Conservation (phyloP, 768 basidiomycete genomes). For the Tulasnella sp. region DNA sequence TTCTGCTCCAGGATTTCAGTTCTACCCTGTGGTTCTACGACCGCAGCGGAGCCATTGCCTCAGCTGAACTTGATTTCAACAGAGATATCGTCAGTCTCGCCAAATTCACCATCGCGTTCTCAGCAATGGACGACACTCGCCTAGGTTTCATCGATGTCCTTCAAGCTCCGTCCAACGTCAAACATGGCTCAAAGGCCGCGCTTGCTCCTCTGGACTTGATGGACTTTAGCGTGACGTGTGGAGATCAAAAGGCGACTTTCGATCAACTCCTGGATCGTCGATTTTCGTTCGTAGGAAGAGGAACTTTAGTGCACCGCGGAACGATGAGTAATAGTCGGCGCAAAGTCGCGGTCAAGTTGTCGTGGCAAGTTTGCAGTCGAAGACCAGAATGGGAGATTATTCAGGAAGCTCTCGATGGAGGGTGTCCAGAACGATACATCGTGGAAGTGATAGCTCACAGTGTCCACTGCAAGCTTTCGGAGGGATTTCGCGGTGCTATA, state of each 20-base stretch:
- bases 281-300: not conserved
- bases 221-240: not conserved
- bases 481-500: not conserved
- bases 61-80: not conserved
- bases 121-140: not conserved
- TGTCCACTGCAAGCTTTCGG: not conserved
- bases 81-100: not conserved
- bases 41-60: not conserved
- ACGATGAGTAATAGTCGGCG: not conserved
- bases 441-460: not conserved
- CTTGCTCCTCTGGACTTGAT: not conserved
- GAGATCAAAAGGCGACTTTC: not conserved
- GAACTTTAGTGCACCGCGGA: not conserved
- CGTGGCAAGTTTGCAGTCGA: not conserved
- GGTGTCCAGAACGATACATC: not conserved
- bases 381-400: not conserved
- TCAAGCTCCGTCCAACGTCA: not conserved
- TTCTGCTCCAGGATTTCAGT: not conserved
- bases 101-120: not conserved
- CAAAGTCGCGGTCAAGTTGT: constrained; percentile 1
- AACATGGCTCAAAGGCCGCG: not conserved
- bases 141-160: not conserved
- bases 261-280: not conserved
- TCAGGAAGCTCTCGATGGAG: not conserved
- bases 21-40: not conserved